Evolutionary conservation across 2,329 filamentous ascomycete genomes (phyloP).

Genomic region (Zymoseptoria passerinii): DNA sequence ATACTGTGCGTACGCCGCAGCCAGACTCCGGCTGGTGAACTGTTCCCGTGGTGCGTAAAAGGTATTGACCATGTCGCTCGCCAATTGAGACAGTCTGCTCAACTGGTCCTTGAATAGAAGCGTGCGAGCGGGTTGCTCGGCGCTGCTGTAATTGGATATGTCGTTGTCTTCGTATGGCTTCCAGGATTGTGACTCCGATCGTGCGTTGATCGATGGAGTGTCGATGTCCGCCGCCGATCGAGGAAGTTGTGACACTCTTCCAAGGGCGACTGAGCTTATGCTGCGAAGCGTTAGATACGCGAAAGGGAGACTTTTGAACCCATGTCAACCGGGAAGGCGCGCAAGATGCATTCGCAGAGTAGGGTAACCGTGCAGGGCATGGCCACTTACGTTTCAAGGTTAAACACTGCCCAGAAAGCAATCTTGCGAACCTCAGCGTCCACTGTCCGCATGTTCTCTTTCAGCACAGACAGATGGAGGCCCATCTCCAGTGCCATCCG

Average conservation of each 20-base stretch:
- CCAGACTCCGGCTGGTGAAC: conserved; percentile 55
- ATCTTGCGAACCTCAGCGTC: conserved; percentile 44
- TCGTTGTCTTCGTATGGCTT: conserved; percentile 30
- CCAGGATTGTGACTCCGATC: conserved; percentile 30
- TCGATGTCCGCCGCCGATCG: conserved; percentile 42
- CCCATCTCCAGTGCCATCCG: conserved; percentile 65
- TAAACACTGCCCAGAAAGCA: conserved; percentile 48
- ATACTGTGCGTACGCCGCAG: conserved; percentile 59
- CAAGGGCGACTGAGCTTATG: conserved; percentile 39
- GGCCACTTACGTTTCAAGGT: conserved; percentile 38
- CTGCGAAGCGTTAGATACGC: conserved; percentile 21
- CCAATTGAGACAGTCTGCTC: conserved; percentile 63
- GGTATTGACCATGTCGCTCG: conserved; percentile 62
- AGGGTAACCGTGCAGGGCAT: not conserved
- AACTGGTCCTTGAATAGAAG: conserved; percentile 44
- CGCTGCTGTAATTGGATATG: conserved; percentile 47
- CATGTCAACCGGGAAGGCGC: not conserved
- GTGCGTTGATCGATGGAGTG: conserved; percentile 32
- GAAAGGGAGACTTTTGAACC: not conserved
- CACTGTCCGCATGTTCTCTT: conserved; percentile 29
- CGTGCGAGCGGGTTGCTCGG: conserved; percentile 56
- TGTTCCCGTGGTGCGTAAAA: conserved; percentile 62
- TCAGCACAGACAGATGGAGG: conserved; percentile 45
- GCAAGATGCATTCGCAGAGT: not conserved
- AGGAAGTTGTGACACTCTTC: conserved; percentile 41